Evolutionary conservation across 352 stramenopile genomes (phyloP), one percentile per base, ranked within the genome.

Genomic region (Pythium sp.): DNA sequence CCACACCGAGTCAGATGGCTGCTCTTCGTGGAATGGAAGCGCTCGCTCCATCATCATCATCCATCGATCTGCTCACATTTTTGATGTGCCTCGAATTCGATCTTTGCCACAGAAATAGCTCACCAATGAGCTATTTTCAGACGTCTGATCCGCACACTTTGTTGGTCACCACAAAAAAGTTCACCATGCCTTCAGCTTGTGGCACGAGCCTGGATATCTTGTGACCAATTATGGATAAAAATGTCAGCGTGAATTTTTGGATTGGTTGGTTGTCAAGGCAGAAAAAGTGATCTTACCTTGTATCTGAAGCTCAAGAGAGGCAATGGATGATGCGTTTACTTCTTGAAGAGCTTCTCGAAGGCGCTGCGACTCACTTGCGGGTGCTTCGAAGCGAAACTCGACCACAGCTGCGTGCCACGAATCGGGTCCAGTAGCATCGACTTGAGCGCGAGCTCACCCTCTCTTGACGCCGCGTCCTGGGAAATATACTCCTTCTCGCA

Each of bases 391-490:
- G 75, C 62, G 32, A 78, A 82, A n/a, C 18, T 47, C 32, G 72
- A 74, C 76, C 76, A 83, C 24, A 81, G 55, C 32, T 64, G 54
- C 1, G 68, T 62, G 14, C 76, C 76, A 5, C 47, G 30, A 7
- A 72, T 64, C 0, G 76, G 69, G 20, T 81, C 76, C 1, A 74
- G 56, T 12, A 80, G 32, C 76, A 83, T 83, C 18, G 76, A 68
- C 5, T 55, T 34, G 32, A 83, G 75, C 22, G 76, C 76, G 24
- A 83, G 68, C 26, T 83, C 74, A 12, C 76, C 76, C 15, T 83
- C 73, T 22, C 76, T 55, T 5, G 76, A 62, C 6, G 72, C 72
- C 1, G 72, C 69, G 43, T 83, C 76, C 30, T 71, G 73, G 11
- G 55, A 46, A 7, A 83, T 65, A 51, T 78, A 76, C 66, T 67